phyloP scores from a whole-genome alignment of 78 protist species.

The Acrasis kona region DNA sequence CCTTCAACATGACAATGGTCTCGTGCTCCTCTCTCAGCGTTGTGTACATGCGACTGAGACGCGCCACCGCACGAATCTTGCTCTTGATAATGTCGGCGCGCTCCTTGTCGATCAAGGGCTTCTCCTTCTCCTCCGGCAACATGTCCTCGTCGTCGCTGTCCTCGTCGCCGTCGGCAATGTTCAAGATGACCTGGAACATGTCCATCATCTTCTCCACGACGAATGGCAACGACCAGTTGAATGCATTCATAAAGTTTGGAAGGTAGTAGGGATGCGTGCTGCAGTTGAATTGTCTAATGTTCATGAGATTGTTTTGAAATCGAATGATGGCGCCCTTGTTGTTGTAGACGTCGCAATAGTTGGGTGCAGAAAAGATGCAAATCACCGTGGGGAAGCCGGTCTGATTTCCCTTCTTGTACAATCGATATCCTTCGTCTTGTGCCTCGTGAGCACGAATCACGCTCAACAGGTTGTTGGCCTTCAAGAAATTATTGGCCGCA shows the following conservation, averaged over 20 bases:
- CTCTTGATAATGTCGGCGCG: slow-evolving; percentile 14
- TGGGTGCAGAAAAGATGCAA: slow-evolving; percentile 97
- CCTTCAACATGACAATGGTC: slow-evolving; percentile 71
- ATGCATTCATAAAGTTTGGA: slow-evolving; percentile 97
- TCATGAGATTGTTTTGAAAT: slow-evolving; percentile 78
- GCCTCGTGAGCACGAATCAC: slow-evolving; percentile 98
- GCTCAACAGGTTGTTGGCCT: slow-evolving; percentile 60
- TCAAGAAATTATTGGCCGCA: slow-evolving; percentile 84
- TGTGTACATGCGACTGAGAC: slow-evolving; percentile 69
- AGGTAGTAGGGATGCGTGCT: slow-evolving; percentile 95
- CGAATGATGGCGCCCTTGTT: slow-evolving; percentile 85
- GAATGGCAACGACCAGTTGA: slow-evolving; percentile 96
- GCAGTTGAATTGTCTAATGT: slow-evolving; percentile 87
- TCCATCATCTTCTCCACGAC: slow-evolving; percentile 87
- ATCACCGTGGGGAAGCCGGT: slow-evolving; percentile 96
- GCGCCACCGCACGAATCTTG: slow-evolving; percentile 66
- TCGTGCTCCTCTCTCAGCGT: slow-evolving; percentile 77
- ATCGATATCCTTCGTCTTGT: slow-evolving; percentile 70
- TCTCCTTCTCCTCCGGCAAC: neutral
- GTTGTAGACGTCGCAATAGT: slow-evolving; percentile 92
- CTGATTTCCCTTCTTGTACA: slow-evolving; percentile 57
- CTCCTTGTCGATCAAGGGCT: neutral
- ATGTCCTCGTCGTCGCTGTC: slow-evolving; percentile 57
- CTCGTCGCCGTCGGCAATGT: slow-evolving; percentile 18
- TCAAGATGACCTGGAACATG: slow-evolving; percentile 32